These are phyloP conservation scores for Sophora flavescens DNA, from an alignment of 306 rosid genomes.

Conservation along the genomic window DNA sequence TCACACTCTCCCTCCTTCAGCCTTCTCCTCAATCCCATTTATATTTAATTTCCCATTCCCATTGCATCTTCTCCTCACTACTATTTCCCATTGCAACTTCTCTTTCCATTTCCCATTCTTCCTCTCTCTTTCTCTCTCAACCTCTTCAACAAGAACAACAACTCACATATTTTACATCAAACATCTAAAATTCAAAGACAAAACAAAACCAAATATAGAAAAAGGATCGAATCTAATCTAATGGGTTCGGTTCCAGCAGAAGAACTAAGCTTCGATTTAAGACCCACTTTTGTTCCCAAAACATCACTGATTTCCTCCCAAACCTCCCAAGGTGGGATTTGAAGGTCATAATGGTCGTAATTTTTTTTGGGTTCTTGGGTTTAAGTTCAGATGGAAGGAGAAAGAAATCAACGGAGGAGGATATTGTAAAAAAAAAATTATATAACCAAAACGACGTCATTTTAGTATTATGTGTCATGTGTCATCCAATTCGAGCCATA, in stretches of 20 bases:
- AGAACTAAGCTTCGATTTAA: conserved; percentile 78
- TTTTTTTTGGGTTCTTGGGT: too few relatives aligned
- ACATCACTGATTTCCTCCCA: conserved; percentile 71
- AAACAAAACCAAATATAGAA: background rate
- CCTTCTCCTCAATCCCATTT: background rate
- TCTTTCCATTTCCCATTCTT: conserved; percentile 14
- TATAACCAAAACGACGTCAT: too few relatives aligned
- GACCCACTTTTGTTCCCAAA: conserved; percentile 73
- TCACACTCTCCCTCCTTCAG: background rate
- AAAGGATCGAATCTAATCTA: conserved; percentile 23
- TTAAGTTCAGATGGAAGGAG: too few relatives aligned
- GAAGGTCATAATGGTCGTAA: too few relatives aligned
- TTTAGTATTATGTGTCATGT: too few relatives aligned
- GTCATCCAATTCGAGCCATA: too few relatives aligned
- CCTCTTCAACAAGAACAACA: conserved; percentile 4
- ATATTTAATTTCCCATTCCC: background rate
- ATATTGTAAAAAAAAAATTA: too few relatives aligned
- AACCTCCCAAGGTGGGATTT: too few relatives aligned
- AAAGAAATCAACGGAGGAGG: too few relatives aligned
- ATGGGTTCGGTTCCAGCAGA: conserved; percentile 83
- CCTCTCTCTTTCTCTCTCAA: conserved; percentile 4
- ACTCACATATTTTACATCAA: background rate
- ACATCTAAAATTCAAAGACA: conserved; percentile 38
- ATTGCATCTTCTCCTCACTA: conserved; percentile 16
- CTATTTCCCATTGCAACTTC: conserved; percentile 24